Base-by-base conservation (phyloP, 345 rosid genomes). In the Euphorbia tirucalli region DNA sequence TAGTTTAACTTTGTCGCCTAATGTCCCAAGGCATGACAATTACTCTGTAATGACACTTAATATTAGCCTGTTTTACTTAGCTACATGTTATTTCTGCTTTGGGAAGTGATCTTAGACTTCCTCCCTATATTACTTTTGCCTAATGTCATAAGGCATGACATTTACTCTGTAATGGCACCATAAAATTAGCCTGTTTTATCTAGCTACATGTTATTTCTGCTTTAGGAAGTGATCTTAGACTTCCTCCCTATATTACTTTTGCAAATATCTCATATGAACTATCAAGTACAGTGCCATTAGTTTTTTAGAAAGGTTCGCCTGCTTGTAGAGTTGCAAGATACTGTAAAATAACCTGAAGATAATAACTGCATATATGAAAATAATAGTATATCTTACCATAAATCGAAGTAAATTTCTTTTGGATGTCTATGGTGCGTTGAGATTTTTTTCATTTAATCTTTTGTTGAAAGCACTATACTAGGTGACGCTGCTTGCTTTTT, bases 401-500 rank as follows among this genome's bases (percentile, higher is more conserved):
- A 48, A 18, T 50, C 56, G 4, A 19, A 50, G 7, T 50, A 0
- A 4, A 18, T 18, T 50, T 50, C 21, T 18, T 50, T 50, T 50
- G n/a, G 4, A 18, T 50, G 13, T 49, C 6, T 19, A 11, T 16
- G 1, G 22, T n/a, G 7, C 56, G 2, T 11, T 18, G 22, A 6
- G 21, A 19, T 35, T 2, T 64, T 16, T 43, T 22, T 64, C 31
- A 22, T 41, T 64, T 24, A 41, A 64, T 64, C 41, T 41, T 22
- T 64, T 41, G 31, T 27, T 63, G 67, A 43, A 24, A 24, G 35
- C 1, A 25, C 55, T 43, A 43, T 65, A 22, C 22, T 44, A 65
- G 24, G 35, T 65, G 30, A 22, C 24, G 31, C 3, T 65, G 35
- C 35, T 64, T 72, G 80, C 28, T 64, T 50, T 66, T 19, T 24